Base-by-base conservation (phyloP, 306 rosid species). In the Sophora flavescens region DNA sequence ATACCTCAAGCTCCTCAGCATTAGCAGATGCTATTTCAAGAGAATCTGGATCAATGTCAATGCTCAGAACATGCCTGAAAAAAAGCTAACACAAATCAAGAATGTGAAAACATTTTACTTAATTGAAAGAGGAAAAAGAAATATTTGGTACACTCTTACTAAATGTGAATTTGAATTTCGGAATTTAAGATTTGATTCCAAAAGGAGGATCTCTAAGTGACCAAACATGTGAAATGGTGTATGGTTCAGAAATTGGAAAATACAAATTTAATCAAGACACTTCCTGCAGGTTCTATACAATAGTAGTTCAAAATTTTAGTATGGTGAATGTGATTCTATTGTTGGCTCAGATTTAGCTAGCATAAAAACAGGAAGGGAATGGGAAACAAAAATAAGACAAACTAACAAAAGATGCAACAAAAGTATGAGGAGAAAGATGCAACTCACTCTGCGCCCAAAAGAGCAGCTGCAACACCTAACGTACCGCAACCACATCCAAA, bases 401-500 rank as follows among this genome's bases (percentile, higher is more conserved):
- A 62, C n/a, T 14, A 53, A 18, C 33, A n/a, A 69, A 50, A 22
- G 30, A 62, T 70, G 11, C n/a, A 1, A 16, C 47, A 38, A 78
- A 71, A 75, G 38, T 1, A 30, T 17, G 32, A 26, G 65, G 59
- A 71, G 74, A 74, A 82, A 65, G 68, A 78, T 26, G 72, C 15
- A 61, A 92, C 97, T 89, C 78, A 91, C 99, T 88, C 98, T 18
- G 99, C 98, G 8, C 84, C 78, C 89, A 95, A 83, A 18, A 95
- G 86, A 30, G 93, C 87, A 66, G 99, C 99, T 15, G 99, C 97
- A 61, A 86, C 83, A 70, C 97, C 92, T 82, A 95, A 84, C 5
- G 98, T 89, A 53, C 93, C 99, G 54, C 99, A 92, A 58, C 97
- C 99, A 63, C 97, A 95, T 48, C 99, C 99, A 75, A 95, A 88